Conservation (phyloP, 2,329 filamentous ascomycete species). For the Nothomitra cinnamomea region DNA sequence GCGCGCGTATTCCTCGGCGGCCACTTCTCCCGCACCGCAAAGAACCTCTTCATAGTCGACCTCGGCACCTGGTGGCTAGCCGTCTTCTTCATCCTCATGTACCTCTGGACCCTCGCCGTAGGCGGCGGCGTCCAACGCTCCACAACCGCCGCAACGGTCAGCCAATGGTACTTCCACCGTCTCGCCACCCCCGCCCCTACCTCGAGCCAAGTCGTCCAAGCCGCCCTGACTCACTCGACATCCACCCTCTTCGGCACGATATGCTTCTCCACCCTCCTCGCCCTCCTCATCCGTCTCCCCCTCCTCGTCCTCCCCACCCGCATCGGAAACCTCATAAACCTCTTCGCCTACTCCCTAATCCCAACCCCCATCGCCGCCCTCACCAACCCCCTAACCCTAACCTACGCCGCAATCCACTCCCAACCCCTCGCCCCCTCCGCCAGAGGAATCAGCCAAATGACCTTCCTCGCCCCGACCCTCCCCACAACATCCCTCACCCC, state of each 20-base stretch:
- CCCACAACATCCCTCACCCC: constrained; percentile 48
- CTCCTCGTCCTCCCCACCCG: constrained; percentile 68
- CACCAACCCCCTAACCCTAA: constrained; percentile 82
- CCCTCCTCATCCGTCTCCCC: constrained; percentile 67
- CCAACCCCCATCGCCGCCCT: constrained; percentile 72
- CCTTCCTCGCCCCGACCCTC: constrained; percentile 16
- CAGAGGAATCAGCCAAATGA: constrained; percentile 63
- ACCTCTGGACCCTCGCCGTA: constrained; percentile 84
- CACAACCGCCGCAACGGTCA: constrained; percentile 86
- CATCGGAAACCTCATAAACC: constrained; percentile 48
- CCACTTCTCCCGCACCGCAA: constrained; percentile 40
- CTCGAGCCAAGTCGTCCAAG: constrained; percentile 60
- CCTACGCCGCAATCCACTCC: constrained; percentile 86
- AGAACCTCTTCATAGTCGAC: constrained; percentile 63
- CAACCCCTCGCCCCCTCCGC: constrained; percentile 64
- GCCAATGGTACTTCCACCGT: constrained; percentile 98
- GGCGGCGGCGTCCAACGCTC: constrained; percentile 78
- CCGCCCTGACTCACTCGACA: constrained; percentile 63
- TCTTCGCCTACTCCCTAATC: constrained; percentile 62
- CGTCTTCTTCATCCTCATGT: constrained; percentile 81
- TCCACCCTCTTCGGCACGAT: constrained; percentile 87
- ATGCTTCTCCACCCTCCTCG: constrained; percentile 68
- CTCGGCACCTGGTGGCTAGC: constrained; percentile 89
- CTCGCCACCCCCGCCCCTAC: constrained; percentile 62
- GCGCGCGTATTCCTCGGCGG: constrained; percentile 89